Conservation (phyloP, 257 asterid genomes). For the Lycium ferocissimum region DNA sequence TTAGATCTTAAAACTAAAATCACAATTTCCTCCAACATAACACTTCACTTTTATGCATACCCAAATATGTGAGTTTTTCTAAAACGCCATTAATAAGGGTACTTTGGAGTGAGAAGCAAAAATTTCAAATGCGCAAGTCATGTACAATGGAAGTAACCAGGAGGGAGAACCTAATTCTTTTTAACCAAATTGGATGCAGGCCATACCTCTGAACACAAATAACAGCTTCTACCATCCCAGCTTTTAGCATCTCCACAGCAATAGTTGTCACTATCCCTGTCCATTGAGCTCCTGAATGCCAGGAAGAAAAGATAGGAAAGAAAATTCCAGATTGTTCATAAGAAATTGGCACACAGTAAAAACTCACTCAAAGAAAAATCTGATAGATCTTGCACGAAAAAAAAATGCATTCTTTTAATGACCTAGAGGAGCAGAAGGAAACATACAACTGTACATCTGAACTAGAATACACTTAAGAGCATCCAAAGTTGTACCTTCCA, state of each 20-base stretch:
- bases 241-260: slow-evolving; percentile 93
- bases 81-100: background rate
- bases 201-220: slow-evolving; percentile 90
- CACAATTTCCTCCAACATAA: background rate
- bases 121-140: background rate
- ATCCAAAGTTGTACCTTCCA: slow-evolving; percentile 67
- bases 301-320: background rate
- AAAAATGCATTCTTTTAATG: background rate
- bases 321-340: background rate
- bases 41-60: background rate
- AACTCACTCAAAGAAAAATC: background rate
- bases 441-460: background rate
- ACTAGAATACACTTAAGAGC: background rate
- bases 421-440: background rate
- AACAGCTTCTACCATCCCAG: slow-evolving; percentile 97
- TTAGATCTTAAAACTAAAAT: background rate
- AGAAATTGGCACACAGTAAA: background rate
- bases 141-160: background rate
- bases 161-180: background rate
- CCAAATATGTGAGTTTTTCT: background rate
- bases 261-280: slow-evolving; percentile 99
- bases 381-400: background rate
- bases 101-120: background rate
- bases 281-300: slow-evolving; percentile 90
- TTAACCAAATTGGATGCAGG: slow-evolving; percentile 14